Evolutionary conservation across 108 stramenopile species (phyloP), one percentile per base, ranked within the genome.

Genomic region (Nitzschia inconspicua): DNA sequence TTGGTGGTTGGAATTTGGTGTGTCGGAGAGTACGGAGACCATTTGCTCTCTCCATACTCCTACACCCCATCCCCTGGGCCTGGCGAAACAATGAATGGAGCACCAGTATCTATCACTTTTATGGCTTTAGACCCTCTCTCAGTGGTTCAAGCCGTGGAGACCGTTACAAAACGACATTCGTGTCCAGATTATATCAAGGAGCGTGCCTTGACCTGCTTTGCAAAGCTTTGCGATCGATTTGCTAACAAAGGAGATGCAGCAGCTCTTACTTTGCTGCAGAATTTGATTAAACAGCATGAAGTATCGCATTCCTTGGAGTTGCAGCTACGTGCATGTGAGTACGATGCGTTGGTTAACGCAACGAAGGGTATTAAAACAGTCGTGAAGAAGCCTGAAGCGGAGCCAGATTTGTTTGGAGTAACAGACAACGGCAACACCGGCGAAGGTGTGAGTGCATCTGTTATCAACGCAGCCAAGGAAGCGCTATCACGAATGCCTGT

Each of bases 301-400:
- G 61, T 65, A 6, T 95, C 91, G 26, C 86, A 93, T 36, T 79
- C 84, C 19, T 72, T 97, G 18, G 98, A 99, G 60, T 64, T 99
- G 35, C 96, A 99, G 76, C 81, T 96, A 9, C 79, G 98, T 18
- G 84, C 93, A 7, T 94, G 94, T 54, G 98, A 99, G 73, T 98
- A 95, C 53, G 75, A 80, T 51, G 87, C 93, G 13, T 50, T 99
- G 44, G 66, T 97, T 40, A 73, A 79, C 55, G 93, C 77, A n/a
- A 67, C 65, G 52, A 90, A 75, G 73, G 85, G 86, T 43, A 60
- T 80, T 39, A 65, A 55, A 35, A 58, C 79, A 42, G 57, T 73
- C 6, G 43, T 58, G 27, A 58, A 60, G 18, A 75, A 71, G 35
- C 40, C 57, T 19, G 62, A 61, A n/a, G 40, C 44, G n/a, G 66